Percentiles rank a stretch among this genome's conserved stretches.
These are phyloP conservation scores for Colletotrichum sp. DNA, from an alignment of 2,329 filamentous ascomycete species.

Conservation along the genomic window DNA sequence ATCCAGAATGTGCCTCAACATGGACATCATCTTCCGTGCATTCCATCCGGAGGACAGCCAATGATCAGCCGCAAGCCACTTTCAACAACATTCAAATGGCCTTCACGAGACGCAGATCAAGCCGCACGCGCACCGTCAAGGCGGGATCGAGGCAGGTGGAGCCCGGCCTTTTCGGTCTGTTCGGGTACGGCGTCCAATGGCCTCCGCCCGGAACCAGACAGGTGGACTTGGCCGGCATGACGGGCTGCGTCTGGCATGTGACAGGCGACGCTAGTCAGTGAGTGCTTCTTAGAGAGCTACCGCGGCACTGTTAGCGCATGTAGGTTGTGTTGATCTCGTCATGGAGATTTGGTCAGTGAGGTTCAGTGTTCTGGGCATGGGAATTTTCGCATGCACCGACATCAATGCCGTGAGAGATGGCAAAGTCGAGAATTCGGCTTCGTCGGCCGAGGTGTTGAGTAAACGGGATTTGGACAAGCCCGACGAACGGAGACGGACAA, in stretches of 20 bases:
- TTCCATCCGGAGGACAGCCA: neutral
- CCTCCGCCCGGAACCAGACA: conserved; percentile 5
- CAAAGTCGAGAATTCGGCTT: neutral
- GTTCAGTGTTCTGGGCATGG: neutral
- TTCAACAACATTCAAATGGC: neutral
- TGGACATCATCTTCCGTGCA: neutral
- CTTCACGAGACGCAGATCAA: neutral
- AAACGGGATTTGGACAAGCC: neutral
- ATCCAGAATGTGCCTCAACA: neutral
- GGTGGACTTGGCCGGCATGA: neutral
- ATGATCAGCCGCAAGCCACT: neutral
- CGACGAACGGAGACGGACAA: neutral
- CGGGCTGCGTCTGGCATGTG: neutral
- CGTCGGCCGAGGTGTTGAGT: neutral
- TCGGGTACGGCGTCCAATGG: conserved; percentile 8
- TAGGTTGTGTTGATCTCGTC: neutral
- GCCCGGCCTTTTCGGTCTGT: conserved; percentile 8
- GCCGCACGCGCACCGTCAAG: neutral
- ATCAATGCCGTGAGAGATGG: neutral
- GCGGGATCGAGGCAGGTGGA: neutral
- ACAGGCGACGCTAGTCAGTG: neutral
- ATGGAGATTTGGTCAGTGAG: neutral
- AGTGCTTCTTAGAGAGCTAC: neutral
- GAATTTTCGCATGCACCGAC: neutral
- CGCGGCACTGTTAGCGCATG: neutral